Evolutionary conservation across 768 basidiomycete genomes (phyloP), one percentile per base, ranked within the genome.

Genomic region (Lactarius hengduanensis): DNA sequence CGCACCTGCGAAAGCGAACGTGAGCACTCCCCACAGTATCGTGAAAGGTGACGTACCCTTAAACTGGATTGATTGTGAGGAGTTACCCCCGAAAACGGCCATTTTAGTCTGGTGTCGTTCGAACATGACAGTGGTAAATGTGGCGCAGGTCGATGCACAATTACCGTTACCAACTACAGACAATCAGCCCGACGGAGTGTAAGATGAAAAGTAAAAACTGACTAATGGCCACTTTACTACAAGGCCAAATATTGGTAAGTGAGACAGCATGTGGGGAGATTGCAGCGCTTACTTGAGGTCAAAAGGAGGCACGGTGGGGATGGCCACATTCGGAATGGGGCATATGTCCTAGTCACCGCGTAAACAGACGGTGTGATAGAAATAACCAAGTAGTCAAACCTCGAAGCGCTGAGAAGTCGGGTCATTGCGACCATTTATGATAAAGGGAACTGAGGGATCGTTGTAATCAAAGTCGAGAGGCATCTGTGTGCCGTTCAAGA

Each of bases 111-210:
- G 67, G 67, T 84, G 81, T 10, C 74, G 72, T 70, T 86, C 85
- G 41, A 76, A 75, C 84, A 86, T 84, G 56, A 83, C 61, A 0
- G 84, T 84, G 55, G 77, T 80, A 70, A 86, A 86, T 77, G 82
- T 78, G 0, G 85, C 81, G 62, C 85, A 86, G 0, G 85, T 84
- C 6, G 83, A 84, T 13, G 83, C 84, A 62, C 84, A 86, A 15
- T 32, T 26, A 15, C 68, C 70, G 40, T 66, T 72, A 34, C 62
- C 57, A 34, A 69, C 70, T 69, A 26, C 28, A 56, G 43, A 56
- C 22, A 20, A 32, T 2, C 4, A 16, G 1, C 18, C 50, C 1
- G 16, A 9, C 2, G 26, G 5, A 15, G 5, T 43, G 53, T 43
- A 30, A 7, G 43, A 15, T 26, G 30, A 26, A 32, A 47, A 0